Evolutionary conservation across 305 asterid species (phyloP).

Genomic region (Ilex paraguariensis): DNA sequence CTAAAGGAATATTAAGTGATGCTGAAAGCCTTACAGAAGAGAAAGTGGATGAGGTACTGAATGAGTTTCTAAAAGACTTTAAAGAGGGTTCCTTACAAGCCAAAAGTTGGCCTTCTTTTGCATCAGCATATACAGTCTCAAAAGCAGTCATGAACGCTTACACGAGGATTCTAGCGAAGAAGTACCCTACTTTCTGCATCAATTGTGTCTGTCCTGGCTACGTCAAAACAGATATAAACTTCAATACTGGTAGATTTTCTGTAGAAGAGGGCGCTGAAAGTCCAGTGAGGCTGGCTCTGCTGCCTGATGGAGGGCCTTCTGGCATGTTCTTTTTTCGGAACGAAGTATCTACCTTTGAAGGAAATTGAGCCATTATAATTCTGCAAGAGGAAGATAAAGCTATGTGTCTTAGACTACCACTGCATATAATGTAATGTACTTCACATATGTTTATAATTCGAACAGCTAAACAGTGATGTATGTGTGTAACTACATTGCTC

Average conservation of each 20-base stretch:
- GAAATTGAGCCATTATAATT: not conserved
- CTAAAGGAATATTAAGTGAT: conserved; percentile 20
- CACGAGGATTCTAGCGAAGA: conserved; percentile 23
- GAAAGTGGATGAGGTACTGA: conserved; percentile 27
- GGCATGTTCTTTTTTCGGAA: conserved; percentile 20
- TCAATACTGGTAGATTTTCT: conserved; percentile 18
- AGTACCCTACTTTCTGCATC: conserved; percentile 18
- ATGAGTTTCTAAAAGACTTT: conserved; percentile 21
- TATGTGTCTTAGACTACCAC: too few species aligned
- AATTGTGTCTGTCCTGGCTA: conserved; percentile 39
- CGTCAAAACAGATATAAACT: conserved; percentile 23
- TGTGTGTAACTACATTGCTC: too few species aligned
- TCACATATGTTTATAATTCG: too few species aligned
- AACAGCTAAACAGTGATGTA: too few species aligned
- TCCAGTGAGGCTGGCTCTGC: conserved; percentile 24
- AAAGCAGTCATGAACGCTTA: conserved; percentile 37
- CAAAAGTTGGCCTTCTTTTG: conserved; percentile 29
- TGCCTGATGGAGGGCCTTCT: conserved; percentile 28
- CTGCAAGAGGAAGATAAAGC: not conserved
- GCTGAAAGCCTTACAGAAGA: conserved; percentile 24
- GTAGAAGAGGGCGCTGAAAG: conserved; percentile 25
- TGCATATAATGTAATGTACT: too few species aligned
- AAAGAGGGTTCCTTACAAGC: conserved; percentile 21
- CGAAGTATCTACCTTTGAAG: conserved; percentile 9
- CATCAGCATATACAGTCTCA: conserved; percentile 31